Conservation (phyloP, 352 stramenopile species). For the Discostella stelligera region DNA sequence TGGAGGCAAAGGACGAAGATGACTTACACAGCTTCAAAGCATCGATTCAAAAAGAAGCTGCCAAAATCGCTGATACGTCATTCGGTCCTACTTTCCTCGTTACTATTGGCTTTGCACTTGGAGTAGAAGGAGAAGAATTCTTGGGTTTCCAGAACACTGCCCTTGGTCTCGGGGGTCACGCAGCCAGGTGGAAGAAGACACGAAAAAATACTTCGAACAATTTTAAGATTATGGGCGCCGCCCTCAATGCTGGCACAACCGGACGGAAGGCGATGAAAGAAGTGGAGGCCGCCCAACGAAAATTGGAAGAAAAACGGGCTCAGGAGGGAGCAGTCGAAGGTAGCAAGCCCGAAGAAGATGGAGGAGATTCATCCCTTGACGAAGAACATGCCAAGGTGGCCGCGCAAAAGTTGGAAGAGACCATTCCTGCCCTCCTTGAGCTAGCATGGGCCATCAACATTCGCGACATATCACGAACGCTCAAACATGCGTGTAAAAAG, state of each 20-base stretch:
- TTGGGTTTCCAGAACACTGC: constrained; percentile 70
- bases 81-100: constrained; percentile 78
- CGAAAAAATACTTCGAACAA: constrained; percentile 61
- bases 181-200: constrained; percentile 59
- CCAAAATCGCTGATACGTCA: constrained; percentile 69
- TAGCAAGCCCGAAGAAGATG: constrained; percentile 13
- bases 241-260: constrained; percentile 62
- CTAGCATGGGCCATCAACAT: constrained; percentile 81
- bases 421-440: constrained; percentile 77
- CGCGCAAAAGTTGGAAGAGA: constrained; percentile 72
- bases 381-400: constrained; percentile 62
- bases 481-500: constrained; percentile 77
- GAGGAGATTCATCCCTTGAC: constrained; percentile 26
- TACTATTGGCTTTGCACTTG: constrained; percentile 74
- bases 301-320: constrained; percentile 33
- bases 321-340: background rate
- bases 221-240: constrained; percentile 64
- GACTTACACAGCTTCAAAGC: constrained; percentile 65
- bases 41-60: constrained; percentile 64
- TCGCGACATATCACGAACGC: constrained; percentile 76
- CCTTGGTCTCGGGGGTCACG: constrained; percentile 67
- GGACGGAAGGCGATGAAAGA: constrained; percentile 75
- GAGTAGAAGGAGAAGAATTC: constrained; percentile 78
- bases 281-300: constrained; percentile 60
- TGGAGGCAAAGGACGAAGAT: constrained; percentile 57